Percentiles rank a stretch among this genome's conserved stretches.
Evolutionary conservation across 495 filamentous ascomycete genomes (phyloP).

Genomic region (Arthonia radiata): DNA sequence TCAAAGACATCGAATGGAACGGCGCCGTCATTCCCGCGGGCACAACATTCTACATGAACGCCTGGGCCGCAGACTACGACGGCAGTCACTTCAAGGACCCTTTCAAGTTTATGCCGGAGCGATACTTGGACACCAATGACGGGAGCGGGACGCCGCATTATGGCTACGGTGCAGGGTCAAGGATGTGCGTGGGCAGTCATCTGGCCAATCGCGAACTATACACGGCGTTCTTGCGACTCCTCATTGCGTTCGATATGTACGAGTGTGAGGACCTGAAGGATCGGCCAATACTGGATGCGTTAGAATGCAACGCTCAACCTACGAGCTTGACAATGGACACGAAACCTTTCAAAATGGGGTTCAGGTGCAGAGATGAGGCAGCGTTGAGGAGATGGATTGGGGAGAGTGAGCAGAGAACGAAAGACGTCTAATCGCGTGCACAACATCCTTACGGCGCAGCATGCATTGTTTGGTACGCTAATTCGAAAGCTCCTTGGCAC

Average conservation of each 20-base stretch:
- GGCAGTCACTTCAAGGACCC: constrained; percentile 36
- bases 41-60: constrained; percentile 48
- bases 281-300: constrained; percentile 29
- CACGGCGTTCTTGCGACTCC: constrained; percentile 41
- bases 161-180: constrained; percentile 41
- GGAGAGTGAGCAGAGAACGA: constrained; percentile 32
- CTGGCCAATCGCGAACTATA: constrained; percentile 43
- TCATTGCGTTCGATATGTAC: constrained; percentile 35
- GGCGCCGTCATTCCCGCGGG: constrained; percentile 33
- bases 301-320: constrained; percentile 36
- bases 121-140: constrained; percentile 31
- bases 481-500: too few species aligned
- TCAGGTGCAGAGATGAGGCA: constrained; percentile 21
- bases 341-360: constrained; percentile 39
- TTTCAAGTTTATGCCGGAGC: constrained; percentile 32
- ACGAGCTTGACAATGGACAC: constrained; percentile 46
- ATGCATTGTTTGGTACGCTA: too few species aligned
- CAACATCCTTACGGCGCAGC: too few species aligned
- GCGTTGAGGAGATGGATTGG: constrained; percentile 24
- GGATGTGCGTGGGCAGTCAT: constrained; percentile 50
- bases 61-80: constrained; percentile 47
- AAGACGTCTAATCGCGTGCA: constrained; percentile 25
- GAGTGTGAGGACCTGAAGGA: constrained; percentile 20
- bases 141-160: constrained; percentile 41
- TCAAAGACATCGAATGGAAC: constrained; percentile 37